Evolutionary conservation across 805 yeast species (phyloP), one percentile per base, ranked within the genome.

Genomic region (Allodekkera sacchari): DNA sequence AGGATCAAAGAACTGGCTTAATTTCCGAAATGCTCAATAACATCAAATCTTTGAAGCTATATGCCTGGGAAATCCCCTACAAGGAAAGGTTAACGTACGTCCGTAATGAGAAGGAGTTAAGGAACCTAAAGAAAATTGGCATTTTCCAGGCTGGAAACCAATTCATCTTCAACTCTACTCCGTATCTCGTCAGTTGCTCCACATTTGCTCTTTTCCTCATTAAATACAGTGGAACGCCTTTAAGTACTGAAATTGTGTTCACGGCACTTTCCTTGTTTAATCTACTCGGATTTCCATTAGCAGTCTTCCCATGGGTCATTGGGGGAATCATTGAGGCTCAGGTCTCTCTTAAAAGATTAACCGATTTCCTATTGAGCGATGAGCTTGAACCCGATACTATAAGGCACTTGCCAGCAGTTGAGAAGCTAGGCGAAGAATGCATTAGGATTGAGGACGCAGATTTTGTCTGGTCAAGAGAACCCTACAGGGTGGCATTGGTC

Each of bases 61-160:
- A 92, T 50, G 94, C 94, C 3, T 92, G 99, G 99, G 99, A 92
- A 59, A 61, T 54, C 20, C 94, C 97, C 3, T 87, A 84, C 53
- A 71, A 74, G 48, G 69, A 66, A 18, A 81, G 80, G 45, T 65
- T 94, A 36, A 73, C 74, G 42, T 61, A 76, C 48, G 94, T 89
- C 15, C 80, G 99, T 68, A 85, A 89, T 51, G 83, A 83, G 28
- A 77, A 79, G 46, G 96, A 88, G 57, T 70, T 88, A 54, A 66
- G 66, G 19, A 88, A 83, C 44, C 68, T 92, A 57, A 74, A 68
- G 43, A 74, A 63, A 44, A 79, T 85, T 64, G 88, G 94, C 44
- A 53, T 74, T 17, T 74, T 77, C 48, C 70, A 71, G 45, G 89
- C 95, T 2, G 55, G 77, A 27, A 69, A 83, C 20, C 71, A 66